A percentile compares a stretch with the other conserved stretches of the same genome.
Conservation (phyloP, 2,329 filamentous ascomycete genomes). For the Fonsecaea erecta region DNA sequence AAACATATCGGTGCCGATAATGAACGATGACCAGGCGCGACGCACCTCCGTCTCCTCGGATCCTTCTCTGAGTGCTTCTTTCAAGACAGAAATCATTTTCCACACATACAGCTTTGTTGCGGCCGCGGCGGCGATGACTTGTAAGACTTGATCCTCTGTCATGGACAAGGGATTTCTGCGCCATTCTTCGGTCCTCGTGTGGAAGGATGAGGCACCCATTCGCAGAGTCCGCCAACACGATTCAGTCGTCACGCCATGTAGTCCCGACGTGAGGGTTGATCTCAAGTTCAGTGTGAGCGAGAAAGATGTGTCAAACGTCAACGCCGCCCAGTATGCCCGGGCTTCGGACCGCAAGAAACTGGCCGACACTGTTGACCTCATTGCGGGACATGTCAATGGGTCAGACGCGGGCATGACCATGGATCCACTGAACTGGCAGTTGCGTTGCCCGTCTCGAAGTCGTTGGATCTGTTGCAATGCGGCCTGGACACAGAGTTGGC, state of each 20-base stretch:
- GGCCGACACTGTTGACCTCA: constrained; percentile 39
- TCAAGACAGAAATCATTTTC: constrained; percentile 41
- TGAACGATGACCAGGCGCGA: constrained; percentile 37
- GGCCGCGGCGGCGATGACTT: constrained; percentile 40
- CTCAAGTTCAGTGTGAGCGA: constrained; percentile 50
- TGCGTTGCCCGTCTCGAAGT: constrained; percentile 47
- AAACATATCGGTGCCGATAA: constrained; percentile 41
- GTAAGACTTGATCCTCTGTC: constrained; percentile 40
- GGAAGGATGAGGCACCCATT: constrained; percentile 40
- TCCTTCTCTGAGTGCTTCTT: constrained; percentile 43
- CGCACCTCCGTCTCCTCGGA: constrained; percentile 40
- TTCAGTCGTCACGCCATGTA: constrained; percentile 40
- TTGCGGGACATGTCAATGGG: constrained; percentile 35
- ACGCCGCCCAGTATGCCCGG: constrained; percentile 49
- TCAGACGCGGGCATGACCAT: constrained; percentile 44
- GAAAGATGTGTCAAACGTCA: constrained; percentile 51
- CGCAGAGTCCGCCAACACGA: constrained; percentile 40
- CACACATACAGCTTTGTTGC: constrained; percentile 41
- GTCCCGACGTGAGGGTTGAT: constrained; percentile 47
- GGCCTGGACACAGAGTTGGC: constrained; percentile 49
- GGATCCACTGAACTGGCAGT: constrained; percentile 49
- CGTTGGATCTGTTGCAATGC: constrained; percentile 50
- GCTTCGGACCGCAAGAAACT: constrained; percentile 48
- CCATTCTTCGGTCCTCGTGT: constrained; percentile 40
- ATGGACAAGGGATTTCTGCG: constrained; percentile 37